These are phyloP conservation scores for Rhazya stricta DNA, from an alignment of 257 asterid genomes.

Conservation along the genomic window DNA sequence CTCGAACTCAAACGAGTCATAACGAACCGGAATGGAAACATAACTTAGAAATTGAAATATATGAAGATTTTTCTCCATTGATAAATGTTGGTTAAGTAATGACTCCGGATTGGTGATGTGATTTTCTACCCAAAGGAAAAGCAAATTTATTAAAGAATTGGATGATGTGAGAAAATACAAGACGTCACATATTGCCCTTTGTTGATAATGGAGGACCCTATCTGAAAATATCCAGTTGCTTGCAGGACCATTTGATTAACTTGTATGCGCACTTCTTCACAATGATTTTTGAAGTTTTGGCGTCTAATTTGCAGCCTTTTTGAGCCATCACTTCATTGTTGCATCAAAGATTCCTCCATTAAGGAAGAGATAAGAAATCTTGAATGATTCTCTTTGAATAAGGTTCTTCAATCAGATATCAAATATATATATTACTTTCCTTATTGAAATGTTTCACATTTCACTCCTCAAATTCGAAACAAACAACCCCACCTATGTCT, in stretches of 20 bases:
- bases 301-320: neutral
- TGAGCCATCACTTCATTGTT: constrained; percentile 10
- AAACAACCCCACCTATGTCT: neutral
- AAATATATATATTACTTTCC: no score
- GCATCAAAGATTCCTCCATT: constrained; percentile 1
- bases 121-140: no score
- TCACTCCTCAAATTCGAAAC: no score
- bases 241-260: neutral
- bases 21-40: no score
- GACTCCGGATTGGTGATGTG: no score
- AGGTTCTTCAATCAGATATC: no score
- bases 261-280: constrained; percentile 3
- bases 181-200: constrained; percentile 1
- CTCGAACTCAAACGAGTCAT: no score
- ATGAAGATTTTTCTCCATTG: no score
- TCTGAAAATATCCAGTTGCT: neutral
- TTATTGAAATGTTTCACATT: no score
- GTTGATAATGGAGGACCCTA: constrained; percentile 4
- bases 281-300: constrained; percentile 1
- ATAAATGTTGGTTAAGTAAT: no score
- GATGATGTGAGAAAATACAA: neutral
- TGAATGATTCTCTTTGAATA: no score
- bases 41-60: no score
- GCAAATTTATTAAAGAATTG: neutral
- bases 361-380: neutral